Evolutionary conservation across 768 basidiomycete genomes (phyloP).

Genomic region (Sporobolomyces phaffii): DNA sequence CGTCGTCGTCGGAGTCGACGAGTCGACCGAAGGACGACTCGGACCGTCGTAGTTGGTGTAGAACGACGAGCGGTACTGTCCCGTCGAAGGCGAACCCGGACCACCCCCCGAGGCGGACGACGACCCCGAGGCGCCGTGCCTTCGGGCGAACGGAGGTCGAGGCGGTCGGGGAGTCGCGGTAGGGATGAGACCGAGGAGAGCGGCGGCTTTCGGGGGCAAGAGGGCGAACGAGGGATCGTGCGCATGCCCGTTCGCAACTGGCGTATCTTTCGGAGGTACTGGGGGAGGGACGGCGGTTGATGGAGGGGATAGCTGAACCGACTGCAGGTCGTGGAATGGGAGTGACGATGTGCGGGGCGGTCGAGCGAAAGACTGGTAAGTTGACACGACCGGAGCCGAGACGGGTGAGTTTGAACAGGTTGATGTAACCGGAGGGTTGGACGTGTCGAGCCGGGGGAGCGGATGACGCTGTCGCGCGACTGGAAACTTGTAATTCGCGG

Average conservation of each 20-base stretch:
- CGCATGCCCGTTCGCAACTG: neutral
- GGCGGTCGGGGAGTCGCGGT: neutral
- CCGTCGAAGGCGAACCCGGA: neutral
- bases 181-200: slow-evolving; percentile 23
- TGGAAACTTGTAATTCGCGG: neutral
- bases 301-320: neutral
- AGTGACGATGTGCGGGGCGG: slow-evolving; percentile 17
- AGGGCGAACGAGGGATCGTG: neutral
- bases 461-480: neutral
- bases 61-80: neutral
- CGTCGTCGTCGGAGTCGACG: neutral
- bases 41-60: slow-evolving; percentile 12
- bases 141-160: neutral
- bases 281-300: neutral
- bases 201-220: slow-evolving; percentile 26
- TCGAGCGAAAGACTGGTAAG: neutral
- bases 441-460: neutral
- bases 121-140: neutral
- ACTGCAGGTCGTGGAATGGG: slow-evolving; percentile 14
- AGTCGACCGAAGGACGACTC: neutral
- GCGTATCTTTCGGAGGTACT: slow-evolving; percentile 1
- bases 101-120: neutral
- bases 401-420: slow-evolving; percentile 4
- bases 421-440: neutral
- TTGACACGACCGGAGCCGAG: neutral